Base-by-base conservation (phyloP, 495 filamentous ascomycete genomes). In the Penicillium malachiteum region DNA sequence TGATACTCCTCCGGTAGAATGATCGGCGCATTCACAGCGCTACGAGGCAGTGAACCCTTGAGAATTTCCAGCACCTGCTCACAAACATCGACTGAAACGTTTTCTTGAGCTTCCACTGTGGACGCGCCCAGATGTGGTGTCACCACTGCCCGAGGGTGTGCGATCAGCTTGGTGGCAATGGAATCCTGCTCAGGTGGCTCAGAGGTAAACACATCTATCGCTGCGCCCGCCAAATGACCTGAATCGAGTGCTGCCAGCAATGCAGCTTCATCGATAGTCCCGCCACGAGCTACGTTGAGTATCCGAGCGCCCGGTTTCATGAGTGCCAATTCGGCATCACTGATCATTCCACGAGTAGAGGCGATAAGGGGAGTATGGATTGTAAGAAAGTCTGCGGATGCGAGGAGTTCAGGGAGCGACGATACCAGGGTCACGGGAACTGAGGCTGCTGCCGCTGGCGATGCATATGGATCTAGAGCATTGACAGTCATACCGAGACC, bases 31-130 rank as follows among this genome's bases (percentile, higher is more conserved):
- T 90, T 90, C 48, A 90, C 87, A 7, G 87, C 86, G 32, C 78
- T 80, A 10, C 85, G 87, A 0, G 87, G 87, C 12, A 89, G 73
- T 3, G 82, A 81, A 9, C 87, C 87, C 10, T 74, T 70, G 21
- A 90, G 61, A 50, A 90, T 87, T 44, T 80, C 74, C 7, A 86
- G 70, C n/a, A 90, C 85, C 69, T 90, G 86, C 52, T 80, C 79
- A 68, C 87, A 90, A 21, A 90, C 87, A 63, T 90, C 87, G 38
- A 88, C 76, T 21, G 81, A 83, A 12, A 90, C 87, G 60, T 88
- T 88, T 66, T 90, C 87, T 69, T 89, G 87, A 0, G 87, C 87
- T 73, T 90, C 87, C n/a, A 86, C 77, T 2, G 87, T 90, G 11
- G 81, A 85, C 8, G 87, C 87, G 5, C 87, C 87, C 1, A 90